phyloP scores from a whole-genome alignment of 257 asterid species.

The Agastache rugosa region DNA sequence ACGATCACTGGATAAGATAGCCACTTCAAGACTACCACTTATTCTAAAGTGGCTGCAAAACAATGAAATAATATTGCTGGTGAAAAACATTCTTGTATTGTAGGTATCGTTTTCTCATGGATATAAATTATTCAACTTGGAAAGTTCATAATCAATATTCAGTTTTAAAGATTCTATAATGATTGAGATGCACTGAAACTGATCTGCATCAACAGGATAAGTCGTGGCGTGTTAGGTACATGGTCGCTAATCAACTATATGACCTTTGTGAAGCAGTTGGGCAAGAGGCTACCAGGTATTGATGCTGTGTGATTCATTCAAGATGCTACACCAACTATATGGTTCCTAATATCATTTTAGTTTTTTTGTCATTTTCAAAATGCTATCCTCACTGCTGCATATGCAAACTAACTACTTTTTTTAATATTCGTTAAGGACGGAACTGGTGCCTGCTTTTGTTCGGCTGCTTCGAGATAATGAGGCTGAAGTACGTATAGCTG shows the following conservation, averaged over 20 bases:
- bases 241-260: conserved; percentile 73
- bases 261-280: conserved; percentile 81
- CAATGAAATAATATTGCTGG: background rate
- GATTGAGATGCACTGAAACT: conserved; percentile 13
- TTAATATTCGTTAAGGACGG: conserved; percentile 49
- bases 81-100: background rate
- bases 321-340: background rate
- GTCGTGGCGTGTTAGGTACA: conserved; percentile 80
- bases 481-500: conserved; percentile 81
- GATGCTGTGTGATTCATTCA: background rate
- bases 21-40: background rate
- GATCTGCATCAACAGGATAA: conserved; percentile 53
- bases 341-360: background rate
- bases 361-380: background rate
- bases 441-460: conserved; percentile 75
- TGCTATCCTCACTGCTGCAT: background rate
- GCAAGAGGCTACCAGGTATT: conserved; percentile 70
- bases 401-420: background rate
- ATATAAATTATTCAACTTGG: background rate
- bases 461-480: conserved; percentile 78
- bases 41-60: background rate
- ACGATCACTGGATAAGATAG: too few relatives aligned
- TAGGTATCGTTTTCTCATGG: background rate
- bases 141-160: background rate
- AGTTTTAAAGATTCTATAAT: background rate